Percentiles rank a stretch among this genome's conserved stretches.
phyloP scores from a whole-genome alignment of 2,329 filamentous ascomycete genomes.

The Ophidiomyces ophidiicola region DNA sequence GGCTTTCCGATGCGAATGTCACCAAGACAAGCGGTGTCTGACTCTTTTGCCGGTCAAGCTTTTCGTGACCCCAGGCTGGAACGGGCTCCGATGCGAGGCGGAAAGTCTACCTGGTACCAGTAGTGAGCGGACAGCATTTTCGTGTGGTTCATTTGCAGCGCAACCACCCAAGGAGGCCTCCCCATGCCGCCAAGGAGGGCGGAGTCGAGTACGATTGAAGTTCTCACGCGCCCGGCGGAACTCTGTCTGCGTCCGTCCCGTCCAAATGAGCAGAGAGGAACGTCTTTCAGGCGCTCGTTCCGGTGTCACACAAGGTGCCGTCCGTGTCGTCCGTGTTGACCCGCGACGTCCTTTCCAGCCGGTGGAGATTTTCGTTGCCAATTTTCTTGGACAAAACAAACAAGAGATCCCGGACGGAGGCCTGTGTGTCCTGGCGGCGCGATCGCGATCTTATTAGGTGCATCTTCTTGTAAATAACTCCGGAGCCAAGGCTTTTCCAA shows the following conservation, averaged over 20 bases:
- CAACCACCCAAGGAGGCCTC: neutral
- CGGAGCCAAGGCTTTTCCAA: too few relatives aligned
- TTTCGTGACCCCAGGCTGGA: neutral
- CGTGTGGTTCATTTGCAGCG: neutral
- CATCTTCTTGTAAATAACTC: too few relatives aligned
- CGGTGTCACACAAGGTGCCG: too few relatives aligned
- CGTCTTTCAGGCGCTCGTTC: too few relatives aligned
- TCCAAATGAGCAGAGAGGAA: neutral
- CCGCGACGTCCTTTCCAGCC: too few relatives aligned
- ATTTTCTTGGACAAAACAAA: too few relatives aligned
- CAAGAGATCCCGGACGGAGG: too few relatives aligned
- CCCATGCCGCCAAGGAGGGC: conserved; percentile 9
- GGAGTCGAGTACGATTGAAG: conserved; percentile 3
- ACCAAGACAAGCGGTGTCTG: neutral
- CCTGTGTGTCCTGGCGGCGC: too few relatives aligned
- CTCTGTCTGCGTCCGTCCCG: neutral
- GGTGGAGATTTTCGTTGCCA: too few relatives aligned
- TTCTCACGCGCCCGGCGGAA: conserved; percentile 5
- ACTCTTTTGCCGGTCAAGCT: neutral
- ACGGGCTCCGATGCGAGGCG: neutral
- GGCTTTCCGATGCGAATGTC: neutral
- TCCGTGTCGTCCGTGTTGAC: too few relatives aligned
- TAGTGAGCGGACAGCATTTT: neutral
- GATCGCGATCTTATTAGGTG: too few relatives aligned
- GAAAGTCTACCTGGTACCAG: neutral